Percentiles rank a stretch among this genome's conserved stretches.
Conservation (phyloP, 768 basidiomycete genomes). For the Russula compacta region DNA sequence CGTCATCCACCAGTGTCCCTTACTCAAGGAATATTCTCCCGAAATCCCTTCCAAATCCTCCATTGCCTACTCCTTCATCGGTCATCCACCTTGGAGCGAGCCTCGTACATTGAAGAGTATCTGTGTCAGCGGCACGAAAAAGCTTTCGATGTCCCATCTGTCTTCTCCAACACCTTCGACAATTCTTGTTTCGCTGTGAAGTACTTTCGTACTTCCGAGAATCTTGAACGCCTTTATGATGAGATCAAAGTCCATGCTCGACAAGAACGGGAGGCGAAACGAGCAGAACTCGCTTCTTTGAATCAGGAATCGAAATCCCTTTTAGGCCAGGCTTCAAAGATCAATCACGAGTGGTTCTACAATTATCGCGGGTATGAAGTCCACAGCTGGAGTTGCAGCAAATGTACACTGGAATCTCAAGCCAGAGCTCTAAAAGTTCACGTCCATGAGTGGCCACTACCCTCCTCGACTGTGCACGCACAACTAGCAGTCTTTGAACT, state of each 20-base stretch:
- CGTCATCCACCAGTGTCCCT: conserved; percentile 28
- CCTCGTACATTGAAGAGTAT: conserved; percentile 9
- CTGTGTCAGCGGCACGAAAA: neutral
- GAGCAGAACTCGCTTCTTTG: neutral
- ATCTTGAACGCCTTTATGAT: neutral
- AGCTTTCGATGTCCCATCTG: neutral
- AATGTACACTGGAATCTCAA: neutral
- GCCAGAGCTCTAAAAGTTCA: neutral
- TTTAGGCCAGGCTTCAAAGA: neutral
- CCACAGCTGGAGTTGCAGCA: neutral
- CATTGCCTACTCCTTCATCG: conserved; percentile 35
- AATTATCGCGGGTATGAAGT: no score
- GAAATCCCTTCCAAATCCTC: conserved; percentile 32
- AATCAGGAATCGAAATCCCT: neutral
- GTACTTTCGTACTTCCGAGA: neutral
- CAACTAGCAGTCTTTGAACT: conserved; percentile 9
- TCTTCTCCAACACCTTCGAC: neutral
- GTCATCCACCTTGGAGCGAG: neutral
- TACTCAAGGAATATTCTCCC: conserved; percentile 38
- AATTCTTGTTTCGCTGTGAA: conserved; percentile 2
- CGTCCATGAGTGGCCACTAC: conserved; percentile 13
- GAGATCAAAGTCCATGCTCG: neutral
- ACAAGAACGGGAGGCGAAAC: neutral
- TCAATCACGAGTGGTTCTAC: neutral
- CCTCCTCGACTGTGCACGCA: neutral